phyloP scores from a whole-genome alignment of 805 yeast genomes.

The Grigorovia humatica region DNA sequence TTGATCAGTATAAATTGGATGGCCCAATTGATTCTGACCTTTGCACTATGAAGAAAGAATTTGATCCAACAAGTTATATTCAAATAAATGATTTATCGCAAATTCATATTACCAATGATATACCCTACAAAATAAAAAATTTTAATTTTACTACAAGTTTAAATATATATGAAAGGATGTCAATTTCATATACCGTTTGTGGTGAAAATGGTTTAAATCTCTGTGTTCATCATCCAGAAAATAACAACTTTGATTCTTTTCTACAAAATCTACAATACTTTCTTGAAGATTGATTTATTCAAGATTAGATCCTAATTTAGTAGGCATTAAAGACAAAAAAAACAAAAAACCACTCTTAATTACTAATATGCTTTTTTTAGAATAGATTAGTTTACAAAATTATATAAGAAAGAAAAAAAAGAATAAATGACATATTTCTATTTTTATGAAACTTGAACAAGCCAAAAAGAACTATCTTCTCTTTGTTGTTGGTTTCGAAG shows the following conservation, averaged over 20 bases:
- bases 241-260: slow-evolving; percentile 19
- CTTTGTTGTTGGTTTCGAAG: slow-evolving; percentile 41
- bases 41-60: slow-evolving; percentile 16
- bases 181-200: slow-evolving; percentile 18
- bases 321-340: neutral
- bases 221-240: slow-evolving; percentile 22
- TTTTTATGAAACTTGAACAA: neutral
- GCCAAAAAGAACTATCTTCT: slow-evolving; percentile 31
- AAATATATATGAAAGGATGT: slow-evolving; percentile 16
- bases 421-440: neutral
- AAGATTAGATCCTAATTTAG: neutral
- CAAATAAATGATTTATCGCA: slow-evolving; percentile 22
- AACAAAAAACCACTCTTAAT: neutral
- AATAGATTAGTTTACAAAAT: neutral
- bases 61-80: slow-evolving; percentile 11
- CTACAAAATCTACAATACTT: slow-evolving; percentile 23
- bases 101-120: slow-evolving; percentile 3
- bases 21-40: slow-evolving; percentile 24
- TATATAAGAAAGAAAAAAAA: neutral
- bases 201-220: slow-evolving; percentile 17
- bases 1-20: slow-evolving; percentile 14
- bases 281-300: slow-evolving; percentile 9
- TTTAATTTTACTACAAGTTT: slow-evolving; percentile 18
- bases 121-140: slow-evolving; percentile 11
- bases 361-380: neutral